Percentiles rank a stretch among this genome's conserved stretches.
Conservation (phyloP, 352 stramenopile species). For the Globisporangium sylvaticum region DNA sequence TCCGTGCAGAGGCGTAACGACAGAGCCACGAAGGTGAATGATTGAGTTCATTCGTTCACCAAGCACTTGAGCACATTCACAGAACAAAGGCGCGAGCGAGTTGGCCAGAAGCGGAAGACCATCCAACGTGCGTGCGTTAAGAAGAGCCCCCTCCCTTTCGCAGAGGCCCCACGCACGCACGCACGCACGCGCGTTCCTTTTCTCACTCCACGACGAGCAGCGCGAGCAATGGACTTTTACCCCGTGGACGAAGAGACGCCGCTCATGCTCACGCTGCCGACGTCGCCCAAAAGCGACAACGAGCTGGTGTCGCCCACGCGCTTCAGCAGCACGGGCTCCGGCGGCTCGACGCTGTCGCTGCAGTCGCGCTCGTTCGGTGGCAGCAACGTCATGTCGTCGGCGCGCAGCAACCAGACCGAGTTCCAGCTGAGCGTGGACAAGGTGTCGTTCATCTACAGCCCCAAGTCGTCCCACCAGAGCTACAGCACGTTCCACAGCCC, state of each 20-base stretch:
- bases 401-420: conserved; percentile 38
- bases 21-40: neutral
- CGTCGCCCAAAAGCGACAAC: conserved; percentile 33
- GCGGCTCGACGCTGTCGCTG: conserved; percentile 15
- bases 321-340: conserved; percentile 8
- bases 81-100: neutral
- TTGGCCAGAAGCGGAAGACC: neutral
- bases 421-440: conserved; percentile 77
- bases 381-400: conserved; percentile 8
- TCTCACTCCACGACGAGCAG: neutral
- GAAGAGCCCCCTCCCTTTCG: neutral
- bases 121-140: neutral
- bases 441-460: conserved; percentile 78
- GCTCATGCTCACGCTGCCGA: conserved; percentile 21
- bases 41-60: neutral
- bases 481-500: conserved; percentile 57
- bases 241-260: conserved; percentile 39
- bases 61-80: neutral
- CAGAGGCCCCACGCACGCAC: neutral
- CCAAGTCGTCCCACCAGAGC: conserved; percentile 29
- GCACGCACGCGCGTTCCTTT: neutral
- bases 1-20: neutral
- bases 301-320: conserved; percentile 15
- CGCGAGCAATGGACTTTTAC: conserved; percentile 41
- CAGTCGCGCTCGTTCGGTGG: conserved; percentile 7